These are phyloP conservation scores for Pinus taeda DNA, from an alignment of 75 land plant genomes.

Conservation along the genomic window DNA sequence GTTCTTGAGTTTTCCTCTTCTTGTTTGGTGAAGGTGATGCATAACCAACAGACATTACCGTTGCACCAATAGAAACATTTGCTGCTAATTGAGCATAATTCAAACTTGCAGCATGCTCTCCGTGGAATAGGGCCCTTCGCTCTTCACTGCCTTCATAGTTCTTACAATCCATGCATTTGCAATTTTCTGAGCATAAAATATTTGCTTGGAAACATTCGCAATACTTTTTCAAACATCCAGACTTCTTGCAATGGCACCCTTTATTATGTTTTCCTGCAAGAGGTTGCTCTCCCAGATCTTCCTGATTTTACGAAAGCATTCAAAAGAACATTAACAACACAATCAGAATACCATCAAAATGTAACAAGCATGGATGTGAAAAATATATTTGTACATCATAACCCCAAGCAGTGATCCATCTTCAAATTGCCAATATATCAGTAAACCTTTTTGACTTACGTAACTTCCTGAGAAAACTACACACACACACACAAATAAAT, in stretches of 20 bases:
- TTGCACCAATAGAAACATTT: conserved; percentile 70
- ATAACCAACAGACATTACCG: conserved; percentile 59
- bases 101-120: conserved; percentile 54
- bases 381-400: background rate
- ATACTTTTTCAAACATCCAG: conserved; percentile 97
- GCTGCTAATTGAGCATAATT: conserved; percentile 65
- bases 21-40: conserved; percentile 67
- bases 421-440: background rate
- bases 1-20: conserved; percentile 74
- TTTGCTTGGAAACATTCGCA: conserved; percentile 99
- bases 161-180: conserved; percentile 96
- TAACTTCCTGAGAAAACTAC: background rate
- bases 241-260: conserved; percentile 98
- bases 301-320: conserved; percentile 30
- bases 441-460: background rate
- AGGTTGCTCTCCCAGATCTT: conserved; percentile 74
- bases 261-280: conserved; percentile 86
- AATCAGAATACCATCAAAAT: background rate
- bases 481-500: background rate
- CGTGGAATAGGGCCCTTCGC: conserved; percentile 79
- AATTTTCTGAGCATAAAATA: conserved; percentile 95
- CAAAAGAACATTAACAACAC: background rate
- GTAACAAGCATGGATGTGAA: background rate
- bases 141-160: conserved; percentile 96
- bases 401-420: background rate